Conservation (phyloP, 441 rosid genomes). For the Viola pubescens region DNA sequence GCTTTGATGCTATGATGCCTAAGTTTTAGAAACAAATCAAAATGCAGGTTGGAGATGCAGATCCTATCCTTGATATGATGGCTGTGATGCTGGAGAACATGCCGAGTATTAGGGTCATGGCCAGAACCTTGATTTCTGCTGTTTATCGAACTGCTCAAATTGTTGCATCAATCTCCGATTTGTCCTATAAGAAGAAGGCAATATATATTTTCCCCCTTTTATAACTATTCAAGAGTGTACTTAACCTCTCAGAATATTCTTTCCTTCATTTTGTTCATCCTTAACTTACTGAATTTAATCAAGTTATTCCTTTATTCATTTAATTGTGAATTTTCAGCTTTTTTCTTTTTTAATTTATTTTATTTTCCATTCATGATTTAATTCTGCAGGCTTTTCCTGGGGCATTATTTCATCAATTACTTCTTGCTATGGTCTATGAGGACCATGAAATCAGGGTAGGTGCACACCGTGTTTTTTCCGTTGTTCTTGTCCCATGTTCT, state of each 20-base stretch:
- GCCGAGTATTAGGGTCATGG: conserved; percentile 61
- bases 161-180: conserved; percentile 61
- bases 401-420: conserved; percentile 79
- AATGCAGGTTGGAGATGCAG: conserved; percentile 85
- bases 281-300: background rate
- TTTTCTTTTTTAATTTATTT: background rate
- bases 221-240: background rate
- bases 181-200: conserved; percentile 77
- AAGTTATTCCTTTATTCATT: background rate
- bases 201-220: conserved; percentile 14
- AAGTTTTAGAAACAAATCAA: background rate
- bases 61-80: conserved; percentile 81
- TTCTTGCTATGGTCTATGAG: conserved; percentile 73
- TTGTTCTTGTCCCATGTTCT: conserved; percentile 85
- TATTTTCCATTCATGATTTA: background rate
- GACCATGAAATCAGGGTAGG: conserved; percentile 75
- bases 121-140: conserved; percentile 59
- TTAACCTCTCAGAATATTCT: too few species aligned
- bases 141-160: conserved; percentile 80
- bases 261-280: background rate
- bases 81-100: conserved; percentile 83
- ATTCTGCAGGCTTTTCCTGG: conserved; percentile 71
- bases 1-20: too few species aligned
- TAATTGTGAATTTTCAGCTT: background rate
- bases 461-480: conserved; percentile 79